phyloP scores from a whole-genome alignment of 805 yeast genomes.

The Metschnikowia gelsemii region DNA sequence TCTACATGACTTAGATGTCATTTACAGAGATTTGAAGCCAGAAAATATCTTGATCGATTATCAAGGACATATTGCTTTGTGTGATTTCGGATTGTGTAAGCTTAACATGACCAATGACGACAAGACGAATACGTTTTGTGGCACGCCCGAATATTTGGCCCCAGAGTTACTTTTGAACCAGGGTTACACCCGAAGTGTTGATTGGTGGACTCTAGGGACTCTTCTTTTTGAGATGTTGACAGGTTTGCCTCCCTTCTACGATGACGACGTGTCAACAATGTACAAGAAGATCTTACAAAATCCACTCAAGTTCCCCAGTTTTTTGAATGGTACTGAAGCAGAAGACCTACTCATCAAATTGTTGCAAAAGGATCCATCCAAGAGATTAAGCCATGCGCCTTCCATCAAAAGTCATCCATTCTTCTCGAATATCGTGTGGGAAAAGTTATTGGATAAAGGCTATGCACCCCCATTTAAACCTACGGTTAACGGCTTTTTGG shows the following conservation, averaged over 20 bases:
- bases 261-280: conserved; percentile 90
- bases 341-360: conserved; percentile 73
- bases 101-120: conserved; percentile 90
- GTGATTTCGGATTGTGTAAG: conserved; percentile 97
- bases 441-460: conserved; percentile 73
- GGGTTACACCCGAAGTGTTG: conserved; percentile 94
- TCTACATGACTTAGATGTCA: conserved; percentile 85
- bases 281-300: conserved; percentile 89
- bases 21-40: conserved; percentile 94
- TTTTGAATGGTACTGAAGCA: conserved; percentile 78
- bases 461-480: conserved; percentile 97
- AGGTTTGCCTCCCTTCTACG: conserved; percentile 95
- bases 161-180: conserved; percentile 90
- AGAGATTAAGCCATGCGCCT: conserved; percentile 77
- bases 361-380: conserved; percentile 79
- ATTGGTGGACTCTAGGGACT: conserved; percentile 98
- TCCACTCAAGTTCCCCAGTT: conserved; percentile 84
- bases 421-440: conserved; percentile 89
- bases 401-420: conserved; percentile 84
- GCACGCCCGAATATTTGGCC: conserved; percentile 96
- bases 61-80: conserved; percentile 95
- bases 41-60: conserved; percentile 92
- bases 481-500: conserved; percentile 77
- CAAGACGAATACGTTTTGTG: conserved; percentile 91
- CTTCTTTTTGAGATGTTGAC: conserved; percentile 93